Percentiles rank a stretch among this genome's conserved stretches.
Evolutionary conservation across 257 asterid species (phyloP).

Genomic region (Solanum lycopersicoides): DNA sequence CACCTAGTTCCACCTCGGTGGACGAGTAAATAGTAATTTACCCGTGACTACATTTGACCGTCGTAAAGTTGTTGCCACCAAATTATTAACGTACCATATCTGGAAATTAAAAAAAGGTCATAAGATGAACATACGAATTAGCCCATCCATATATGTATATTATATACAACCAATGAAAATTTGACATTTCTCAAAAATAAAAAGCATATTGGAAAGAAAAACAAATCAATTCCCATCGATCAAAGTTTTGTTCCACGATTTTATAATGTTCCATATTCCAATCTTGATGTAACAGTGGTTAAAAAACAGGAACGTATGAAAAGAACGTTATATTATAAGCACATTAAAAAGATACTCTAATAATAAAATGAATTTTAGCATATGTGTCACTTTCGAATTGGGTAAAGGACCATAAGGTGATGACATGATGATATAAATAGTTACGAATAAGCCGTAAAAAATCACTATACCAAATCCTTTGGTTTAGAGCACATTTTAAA

Average conservation of each 20-base stretch:
- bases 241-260: slow-evolving; percentile 19
- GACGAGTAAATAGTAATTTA: not conserved
- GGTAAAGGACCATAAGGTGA: slow-evolving; percentile 7
- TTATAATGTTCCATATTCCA: slow-evolving; percentile 19
- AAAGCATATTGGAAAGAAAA: not conserved
- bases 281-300: slow-evolving; percentile 20
- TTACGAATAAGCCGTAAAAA: slow-evolving; percentile 5
- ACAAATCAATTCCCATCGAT: slow-evolving; percentile 3
- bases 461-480: slow-evolving; percentile 19
- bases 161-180: slow-evolving; percentile 13
- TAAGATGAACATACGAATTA: not conserved
- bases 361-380: not conserved
- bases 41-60: not conserved
- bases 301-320: not conserved
- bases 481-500: slow-evolving; percentile 31
- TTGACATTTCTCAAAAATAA: slow-evolving; percentile 26
- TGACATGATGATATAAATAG: not conserved
- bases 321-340: not conserved
- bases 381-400: slow-evolving; percentile 12
- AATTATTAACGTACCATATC: not conserved
- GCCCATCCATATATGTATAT: not conserved
- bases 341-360: not conserved
- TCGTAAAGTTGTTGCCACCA: not conserved
- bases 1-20: too few species aligned
- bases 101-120: not conserved